A percentile compares a stretch with the other conserved stretches of the same genome.
Conservation (phyloP, 2,329 filamentous ascomycete species). For the Xylariaceae sp. region DNA sequence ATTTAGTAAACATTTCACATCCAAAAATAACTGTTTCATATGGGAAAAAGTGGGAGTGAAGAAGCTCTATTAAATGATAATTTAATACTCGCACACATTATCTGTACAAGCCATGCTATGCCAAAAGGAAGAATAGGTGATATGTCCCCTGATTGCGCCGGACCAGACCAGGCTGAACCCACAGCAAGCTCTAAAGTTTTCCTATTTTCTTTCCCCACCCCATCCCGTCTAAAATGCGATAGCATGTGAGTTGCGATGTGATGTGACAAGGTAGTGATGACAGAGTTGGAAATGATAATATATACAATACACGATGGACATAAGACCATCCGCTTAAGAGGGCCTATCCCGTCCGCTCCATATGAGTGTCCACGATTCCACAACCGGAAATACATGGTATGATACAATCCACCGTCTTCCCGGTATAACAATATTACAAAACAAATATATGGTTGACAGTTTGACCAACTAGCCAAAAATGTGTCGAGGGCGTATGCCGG, state of each 20-base stretch:
- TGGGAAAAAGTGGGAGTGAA: conserved; percentile 8
- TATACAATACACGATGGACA: conserved; percentile 22
- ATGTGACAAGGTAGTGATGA: neutral
- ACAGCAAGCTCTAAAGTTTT: neutral
- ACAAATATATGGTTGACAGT: neutral
- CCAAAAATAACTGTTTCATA: neutral
- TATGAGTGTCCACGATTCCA: too few relatives aligned
- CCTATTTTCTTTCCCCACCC: neutral
- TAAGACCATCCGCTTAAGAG: too few relatives aligned
- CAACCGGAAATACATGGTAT: too few relatives aligned
- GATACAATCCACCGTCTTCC: neutral
- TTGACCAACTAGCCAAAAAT: neutral
- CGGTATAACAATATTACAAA: neutral
- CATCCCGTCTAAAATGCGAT: conserved; percentile 17
- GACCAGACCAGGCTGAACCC: conserved; percentile 4
- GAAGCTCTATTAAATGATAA: conserved; percentile 10
- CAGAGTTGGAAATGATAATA: conserved; percentile 12
- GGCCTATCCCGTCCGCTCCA: too few relatives aligned
- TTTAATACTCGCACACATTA: neutral
- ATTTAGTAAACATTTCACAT: neutral
- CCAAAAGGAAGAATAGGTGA: neutral
- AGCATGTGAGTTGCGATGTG: conserved; percentile 8
- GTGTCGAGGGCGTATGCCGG: neutral
- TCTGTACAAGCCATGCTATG: neutral
- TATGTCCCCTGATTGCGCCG: neutral